A percentile compares a stretch with the other conserved stretches of the same genome.
These are phyloP conservation scores for Verticillium longisporum DNA, from an alignment of 2,329 filamentous ascomycete genomes.

Conservation along the genomic window DNA sequence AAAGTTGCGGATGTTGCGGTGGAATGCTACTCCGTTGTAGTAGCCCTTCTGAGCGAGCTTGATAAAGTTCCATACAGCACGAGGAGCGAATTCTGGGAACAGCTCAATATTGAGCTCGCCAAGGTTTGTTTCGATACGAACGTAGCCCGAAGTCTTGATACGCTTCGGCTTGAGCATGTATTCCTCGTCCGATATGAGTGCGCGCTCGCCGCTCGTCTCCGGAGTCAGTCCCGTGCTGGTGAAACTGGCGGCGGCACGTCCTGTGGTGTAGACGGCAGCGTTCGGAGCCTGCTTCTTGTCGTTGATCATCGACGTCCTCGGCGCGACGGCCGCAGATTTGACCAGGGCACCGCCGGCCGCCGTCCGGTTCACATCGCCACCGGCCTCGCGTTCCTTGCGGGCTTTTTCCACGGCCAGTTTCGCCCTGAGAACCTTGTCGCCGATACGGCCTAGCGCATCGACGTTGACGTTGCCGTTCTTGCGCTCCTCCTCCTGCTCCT, in stretches of 20 bases:
- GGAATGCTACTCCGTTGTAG: constrained; percentile 78
- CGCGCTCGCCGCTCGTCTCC: constrained; percentile 80
- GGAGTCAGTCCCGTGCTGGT: constrained; percentile 92
- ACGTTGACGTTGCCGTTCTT: constrained; percentile 68
- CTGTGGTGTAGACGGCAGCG: constrained; percentile 84
- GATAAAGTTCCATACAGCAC: constrained; percentile 96
- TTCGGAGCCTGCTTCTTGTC: constrained; percentile 67
- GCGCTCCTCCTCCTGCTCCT: constrained; percentile 62
- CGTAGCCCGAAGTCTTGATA: constrained; percentile 87
- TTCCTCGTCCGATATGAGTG: constrained; percentile 85
- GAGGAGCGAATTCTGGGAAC: constrained; percentile 83
- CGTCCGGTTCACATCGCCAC: constrained; percentile 49
- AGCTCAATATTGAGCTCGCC: constrained; percentile 85
- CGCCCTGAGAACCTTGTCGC: constrained; percentile 79
- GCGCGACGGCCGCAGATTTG: constrained; percentile 16
- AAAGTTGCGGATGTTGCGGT: constrained; percentile 90
- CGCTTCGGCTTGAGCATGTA: constrained; percentile 91
- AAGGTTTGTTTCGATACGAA: constrained; percentile 77
- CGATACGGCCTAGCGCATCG: constrained; percentile 68
- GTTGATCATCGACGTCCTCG: constrained; percentile 38
- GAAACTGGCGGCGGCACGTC: constrained; percentile 85
- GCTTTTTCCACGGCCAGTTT: constrained; percentile 93
- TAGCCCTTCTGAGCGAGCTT: constrained; percentile 83
- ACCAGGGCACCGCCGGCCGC: constrained; percentile 25
- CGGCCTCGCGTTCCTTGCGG: constrained; percentile 62